phyloP scores from a whole-genome alignment of 257 asterid genomes.

The Fraxinus anomala region DNA sequence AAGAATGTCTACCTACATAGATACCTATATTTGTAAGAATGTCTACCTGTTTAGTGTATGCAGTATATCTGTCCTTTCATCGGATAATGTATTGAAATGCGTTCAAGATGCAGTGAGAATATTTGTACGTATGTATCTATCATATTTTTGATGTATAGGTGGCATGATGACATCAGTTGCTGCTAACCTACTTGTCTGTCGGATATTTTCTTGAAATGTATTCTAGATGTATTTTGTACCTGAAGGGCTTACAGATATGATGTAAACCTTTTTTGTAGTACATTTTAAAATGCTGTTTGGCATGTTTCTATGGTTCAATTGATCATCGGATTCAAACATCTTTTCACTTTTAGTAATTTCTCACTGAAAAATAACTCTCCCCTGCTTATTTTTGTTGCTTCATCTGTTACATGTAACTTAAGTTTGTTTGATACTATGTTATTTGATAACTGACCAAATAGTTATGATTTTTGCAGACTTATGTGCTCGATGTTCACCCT shows the following conservation, averaged over 20 bases:
- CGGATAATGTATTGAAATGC: background rate
- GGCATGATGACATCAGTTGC: background rate
- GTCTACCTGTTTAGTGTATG: background rate
- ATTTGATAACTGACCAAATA: background rate
- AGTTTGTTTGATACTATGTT: background rate
- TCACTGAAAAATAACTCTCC: background rate
- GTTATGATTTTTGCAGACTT: conserved; percentile 56
- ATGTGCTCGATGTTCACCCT: conserved; percentile 95
- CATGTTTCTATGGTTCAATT: conserved; percentile 9
- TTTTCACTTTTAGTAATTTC: background rate
- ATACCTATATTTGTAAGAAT: background rate
- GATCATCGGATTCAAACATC: background rate
- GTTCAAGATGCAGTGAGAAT: background rate
- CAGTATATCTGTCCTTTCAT: conserved; percentile 1
- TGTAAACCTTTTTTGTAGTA: background rate
- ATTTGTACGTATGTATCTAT: background rate
- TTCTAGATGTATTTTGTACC: conserved; percentile 1
- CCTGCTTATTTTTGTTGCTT: conserved; percentile 2
- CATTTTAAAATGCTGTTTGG: background rate
- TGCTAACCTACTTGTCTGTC: background rate
- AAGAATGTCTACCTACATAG: background rate
- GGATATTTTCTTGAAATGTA: background rate
- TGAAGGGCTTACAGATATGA: background rate
- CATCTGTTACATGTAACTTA: background rate
- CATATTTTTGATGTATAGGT: background rate